phyloP scores from a whole-genome alignment of 345 rosid genomes.

The Syzygium aqueum region DNA sequence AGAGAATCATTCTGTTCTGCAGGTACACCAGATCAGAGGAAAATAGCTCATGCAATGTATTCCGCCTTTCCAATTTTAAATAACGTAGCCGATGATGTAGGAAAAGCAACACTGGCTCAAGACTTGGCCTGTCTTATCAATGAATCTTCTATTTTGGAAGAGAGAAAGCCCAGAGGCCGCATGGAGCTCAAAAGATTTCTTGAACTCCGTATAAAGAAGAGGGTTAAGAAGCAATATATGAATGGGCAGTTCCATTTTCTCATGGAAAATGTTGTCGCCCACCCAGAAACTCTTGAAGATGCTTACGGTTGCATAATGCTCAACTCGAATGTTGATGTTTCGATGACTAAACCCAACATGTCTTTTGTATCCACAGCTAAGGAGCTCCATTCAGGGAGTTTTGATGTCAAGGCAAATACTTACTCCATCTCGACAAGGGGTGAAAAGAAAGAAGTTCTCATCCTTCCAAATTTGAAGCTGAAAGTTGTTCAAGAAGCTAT shows the following conservation, averaged over 20 bases:
- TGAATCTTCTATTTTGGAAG: conserved; percentile 39
- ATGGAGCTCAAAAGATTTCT: conserved; percentile 61
- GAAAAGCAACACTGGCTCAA: conserved; percentile 41
- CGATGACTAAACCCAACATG: conserved; percentile 8
- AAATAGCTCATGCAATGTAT: background rate
- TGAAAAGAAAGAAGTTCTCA: conserved; percentile 50
- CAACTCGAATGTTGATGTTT: conserved; percentile 46
- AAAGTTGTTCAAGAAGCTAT: conserved; percentile 79
- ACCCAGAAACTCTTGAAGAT: conserved; percentile 59
- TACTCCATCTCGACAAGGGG: conserved; percentile 51
- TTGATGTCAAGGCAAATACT: conserved; percentile 46
- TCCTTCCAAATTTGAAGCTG: conserved; percentile 60
- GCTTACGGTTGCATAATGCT: conserved; percentile 60
- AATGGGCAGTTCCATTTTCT: conserved; percentile 57
- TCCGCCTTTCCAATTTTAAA: background rate
- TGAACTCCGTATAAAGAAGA: conserved; percentile 67
- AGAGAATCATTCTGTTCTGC: background rate
- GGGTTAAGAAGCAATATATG: conserved; percentile 60
- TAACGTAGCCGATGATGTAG: background rate
- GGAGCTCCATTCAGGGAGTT: conserved; percentile 50
- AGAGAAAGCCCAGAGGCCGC: conserved; percentile 37
- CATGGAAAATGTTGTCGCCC: conserved; percentile 50
- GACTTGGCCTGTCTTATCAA: conserved; percentile 54
- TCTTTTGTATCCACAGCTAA: conserved; percentile 45
- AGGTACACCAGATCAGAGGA: background rate